Conservation (phyloP, 208 protist genomes). For the Acanthamoeba healyi region DNA sequence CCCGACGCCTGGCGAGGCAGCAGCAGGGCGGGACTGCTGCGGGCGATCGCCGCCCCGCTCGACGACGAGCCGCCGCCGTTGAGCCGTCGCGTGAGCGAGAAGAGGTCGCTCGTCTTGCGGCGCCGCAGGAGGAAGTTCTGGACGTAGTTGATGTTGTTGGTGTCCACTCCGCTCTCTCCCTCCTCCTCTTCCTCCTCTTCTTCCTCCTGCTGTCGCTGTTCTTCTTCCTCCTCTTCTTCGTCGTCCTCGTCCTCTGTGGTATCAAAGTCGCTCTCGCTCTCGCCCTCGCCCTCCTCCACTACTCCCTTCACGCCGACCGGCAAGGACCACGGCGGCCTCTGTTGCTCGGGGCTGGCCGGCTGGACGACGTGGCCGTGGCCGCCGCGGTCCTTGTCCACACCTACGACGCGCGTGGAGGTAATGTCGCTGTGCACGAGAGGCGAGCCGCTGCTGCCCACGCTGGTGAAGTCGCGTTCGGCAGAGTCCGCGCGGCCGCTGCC, state of each 20-base stretch:
- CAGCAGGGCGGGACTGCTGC: not conserved
- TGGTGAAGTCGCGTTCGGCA: too few relatives aligned
- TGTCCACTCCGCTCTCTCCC: not conserved
- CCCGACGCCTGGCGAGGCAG: not conserved
- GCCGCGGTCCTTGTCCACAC: not conserved
- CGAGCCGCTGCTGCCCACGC: not conserved
- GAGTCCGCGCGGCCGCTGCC: not conserved
- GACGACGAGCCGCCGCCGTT: not conserved
- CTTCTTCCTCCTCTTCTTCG: not conserved
- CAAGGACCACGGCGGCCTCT: not conserved
- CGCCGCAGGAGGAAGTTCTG: conserved; percentile 49
- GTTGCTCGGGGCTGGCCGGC: not conserved
- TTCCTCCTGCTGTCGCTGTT: not conserved
- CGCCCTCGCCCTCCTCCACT: conserved; percentile 42
- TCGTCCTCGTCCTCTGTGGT: conserved; percentile 1
- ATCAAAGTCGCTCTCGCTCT: not conserved
- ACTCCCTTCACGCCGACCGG: not conserved
- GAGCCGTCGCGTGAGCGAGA: conserved; percentile 13
- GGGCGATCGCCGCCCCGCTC: not conserved
- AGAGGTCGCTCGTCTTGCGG: not conserved
- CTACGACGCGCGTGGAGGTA: not conserved
- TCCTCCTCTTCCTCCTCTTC: not conserved
- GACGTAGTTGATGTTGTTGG: conserved; percentile 38
- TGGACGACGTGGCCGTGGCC: not conserved
- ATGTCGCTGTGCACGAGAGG: not conserved